phyloP scores from a whole-genome alignment of 441 rosid species.

The Erodium moschatum region DNA sequence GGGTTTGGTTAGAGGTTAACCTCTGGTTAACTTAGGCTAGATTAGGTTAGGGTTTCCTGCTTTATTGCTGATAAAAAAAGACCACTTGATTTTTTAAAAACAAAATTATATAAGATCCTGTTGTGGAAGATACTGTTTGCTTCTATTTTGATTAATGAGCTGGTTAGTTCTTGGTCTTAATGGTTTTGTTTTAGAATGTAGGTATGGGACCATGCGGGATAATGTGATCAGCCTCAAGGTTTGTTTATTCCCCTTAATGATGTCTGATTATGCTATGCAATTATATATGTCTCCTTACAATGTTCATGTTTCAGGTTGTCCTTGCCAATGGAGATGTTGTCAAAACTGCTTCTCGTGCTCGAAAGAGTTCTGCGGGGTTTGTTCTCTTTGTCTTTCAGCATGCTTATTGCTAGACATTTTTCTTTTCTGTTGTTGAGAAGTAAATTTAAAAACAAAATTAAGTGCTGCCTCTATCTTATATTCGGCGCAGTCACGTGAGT shows the following conservation, averaged over 20 bases:
- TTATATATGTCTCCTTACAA: slow-evolving; percentile 23
- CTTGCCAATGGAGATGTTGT: slow-evolving; percentile 86
- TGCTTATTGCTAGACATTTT: slow-evolving; percentile 5
- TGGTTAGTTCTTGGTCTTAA: background rate
- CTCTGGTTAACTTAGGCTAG: too few relatives aligned
- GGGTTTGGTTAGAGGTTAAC: too few relatives aligned
- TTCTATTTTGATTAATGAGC: background rate
- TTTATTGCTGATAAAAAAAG: too few relatives aligned
- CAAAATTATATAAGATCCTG: background rate
- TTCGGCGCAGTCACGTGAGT: background rate
- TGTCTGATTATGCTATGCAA: slow-evolving; percentile 18
- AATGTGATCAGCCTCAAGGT: slow-evolving; percentile 94
- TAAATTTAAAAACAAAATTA: background rate
- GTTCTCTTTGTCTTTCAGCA: slow-evolving; percentile 24
- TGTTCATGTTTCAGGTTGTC: slow-evolving; percentile 48
- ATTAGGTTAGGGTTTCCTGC: too few relatives aligned
- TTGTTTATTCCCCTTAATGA: slow-evolving; percentile 21
- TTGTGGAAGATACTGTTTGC: background rate
- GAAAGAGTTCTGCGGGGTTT: slow-evolving; percentile 97
- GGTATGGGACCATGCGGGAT: slow-evolving; percentile 97
- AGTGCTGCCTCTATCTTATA: background rate
- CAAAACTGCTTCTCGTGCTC: slow-evolving; percentile 94
- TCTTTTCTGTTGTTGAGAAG: slow-evolving; percentile 12
- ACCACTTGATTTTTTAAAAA: background rate
- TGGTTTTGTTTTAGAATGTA: slow-evolving; percentile 37